Base-by-base conservation (phyloP, 2,329 filamentous ascomycete genomes). In the Epicoccum sorghinum region DNA sequence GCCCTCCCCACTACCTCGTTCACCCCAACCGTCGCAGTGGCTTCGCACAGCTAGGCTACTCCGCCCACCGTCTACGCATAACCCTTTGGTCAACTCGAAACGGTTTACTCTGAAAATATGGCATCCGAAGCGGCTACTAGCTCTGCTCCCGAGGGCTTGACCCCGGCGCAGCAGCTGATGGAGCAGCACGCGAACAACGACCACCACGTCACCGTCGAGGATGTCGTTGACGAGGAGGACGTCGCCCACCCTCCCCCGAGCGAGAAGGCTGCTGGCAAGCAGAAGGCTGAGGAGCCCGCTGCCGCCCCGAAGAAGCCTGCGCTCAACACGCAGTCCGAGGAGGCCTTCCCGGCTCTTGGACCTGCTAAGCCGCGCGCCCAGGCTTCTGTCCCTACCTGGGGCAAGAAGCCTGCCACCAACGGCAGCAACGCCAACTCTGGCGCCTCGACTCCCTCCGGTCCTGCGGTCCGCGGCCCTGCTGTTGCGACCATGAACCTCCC, bases 281-380 rank as follows among this genome's bases (percentile, higher is more conserved):
- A 89, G 71, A 88, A 87, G 72, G 81, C 80, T 32, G 79, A 84
- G 51, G 75, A 81, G 30, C 55, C 70, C 6, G 58, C 76, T 29
- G 75, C 73, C 46, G 66, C 71, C 39, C 62, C 67, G 27, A 59
- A 61, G 45, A 69, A 62, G 58, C 56, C 63, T 30, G 58, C 81
- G 47, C 79, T 97, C 58, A 91, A 98, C 75, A 93, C 91, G 18
- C 84, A 90, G 69, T 96, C 91, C 14, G 90, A 96, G 71, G 93
- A 98, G 76, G 81, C 90, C 55, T 99, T 99, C 82, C 95, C 95
- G n/a, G 88, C 93, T 65, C 85, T 99, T 41, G 93, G 93, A 48
- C 83, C 85, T 59, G 80, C 86, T 47, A 93, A 92, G 76, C 80
- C 86, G 30, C 77, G 78, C 60, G 76, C 78, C 14, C 76, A 83